phyloP scores from a whole-genome alignment of 2,329 filamentous ascomycete species.

The Pseudocercospora pini-densiflorae region DNA sequence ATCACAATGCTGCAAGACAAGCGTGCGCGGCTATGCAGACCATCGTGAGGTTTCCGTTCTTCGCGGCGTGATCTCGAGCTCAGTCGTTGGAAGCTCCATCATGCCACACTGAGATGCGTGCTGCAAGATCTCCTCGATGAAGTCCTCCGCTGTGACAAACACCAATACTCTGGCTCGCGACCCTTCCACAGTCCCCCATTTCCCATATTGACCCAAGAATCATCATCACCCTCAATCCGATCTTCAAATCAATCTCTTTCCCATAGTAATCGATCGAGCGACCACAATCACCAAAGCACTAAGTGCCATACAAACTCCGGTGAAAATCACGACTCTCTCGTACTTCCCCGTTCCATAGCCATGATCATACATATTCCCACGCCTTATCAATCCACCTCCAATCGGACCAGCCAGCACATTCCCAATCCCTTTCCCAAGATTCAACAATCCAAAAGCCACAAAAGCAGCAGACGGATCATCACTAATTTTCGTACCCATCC shows the following conservation, averaged over 20 bases:
- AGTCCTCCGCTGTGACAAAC: too few species aligned
- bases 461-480: constrained; percentile 29
- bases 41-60: not conserved
- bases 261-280: too few species aligned
- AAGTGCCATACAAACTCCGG: constrained; percentile 27
- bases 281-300: constrained; percentile 22
- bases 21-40: not conserved
- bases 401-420: constrained; percentile 36
- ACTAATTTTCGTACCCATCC: constrained; percentile 35
- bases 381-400: constrained; percentile 25
- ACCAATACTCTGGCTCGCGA: too few species aligned
- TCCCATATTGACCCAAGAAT: too few species aligned
- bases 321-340: constrained; percentile 29
- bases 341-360: constrained; percentile 27
- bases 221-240: too few species aligned
- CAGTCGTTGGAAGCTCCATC: too few species aligned
- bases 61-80: not conserved
- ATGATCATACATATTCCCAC: not conserved
- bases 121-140: too few species aligned
- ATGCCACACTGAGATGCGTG: too few species aligned
- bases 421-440: constrained; percentile 34
- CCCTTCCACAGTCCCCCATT: too few species aligned
- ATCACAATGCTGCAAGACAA: not conserved
- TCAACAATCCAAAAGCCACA: constrained; percentile 32
- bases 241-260: too few species aligned